Base-by-base conservation (phyloP, 2,329 filamentous ascomycete genomes). In the Nemania sp. region DNA sequence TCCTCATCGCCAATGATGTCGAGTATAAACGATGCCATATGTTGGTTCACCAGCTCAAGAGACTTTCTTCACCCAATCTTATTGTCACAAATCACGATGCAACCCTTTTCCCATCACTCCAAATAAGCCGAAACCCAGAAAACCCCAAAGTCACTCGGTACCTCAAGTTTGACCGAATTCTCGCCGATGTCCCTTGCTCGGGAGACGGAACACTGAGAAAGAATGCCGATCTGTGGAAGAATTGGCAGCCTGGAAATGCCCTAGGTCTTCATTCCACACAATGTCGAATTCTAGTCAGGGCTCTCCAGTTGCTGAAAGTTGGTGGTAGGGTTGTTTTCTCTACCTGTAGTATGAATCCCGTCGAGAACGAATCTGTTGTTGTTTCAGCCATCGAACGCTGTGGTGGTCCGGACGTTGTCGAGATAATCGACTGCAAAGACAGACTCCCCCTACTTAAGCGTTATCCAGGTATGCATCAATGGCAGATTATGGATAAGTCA, bases 11-110 rank as follows among this genome's bases (percentile, higher is more conserved):
- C 70, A 99, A 99, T 81, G 96, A 99, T 77, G 90, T 93, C 75
- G 96, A 99, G 80, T 98, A 98, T 84, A 97, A 95, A 85, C 92
- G 96, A 72, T 93, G 93, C 64, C 96, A 98, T 82, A 96, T 99
- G 92, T 83, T 99, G 78, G 93, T 98, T 55, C 96, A 99, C 80
- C 96, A 99, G 82, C 92, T 98, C 76, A 99, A 99, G 86, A 92
- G 96, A 69, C 86, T 99, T 58, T 97, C 95, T 70, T 98, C 96
- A 4, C 95, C 96, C 2, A 99, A 99, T 79, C 85, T 99, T 73
- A 92, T 99, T 70, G 95, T 99, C 70, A 98, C 94, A 49, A 98
- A 99, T 80, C 95, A 99, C 82, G 96, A 99, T 80, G 96, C 96
- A 49, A 98, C 94, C 4, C 90, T 97, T 80, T 99, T 94, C 80